Base-by-base conservation (phyloP, 129 eudicot species). In the Artemisia argyi region DNA sequence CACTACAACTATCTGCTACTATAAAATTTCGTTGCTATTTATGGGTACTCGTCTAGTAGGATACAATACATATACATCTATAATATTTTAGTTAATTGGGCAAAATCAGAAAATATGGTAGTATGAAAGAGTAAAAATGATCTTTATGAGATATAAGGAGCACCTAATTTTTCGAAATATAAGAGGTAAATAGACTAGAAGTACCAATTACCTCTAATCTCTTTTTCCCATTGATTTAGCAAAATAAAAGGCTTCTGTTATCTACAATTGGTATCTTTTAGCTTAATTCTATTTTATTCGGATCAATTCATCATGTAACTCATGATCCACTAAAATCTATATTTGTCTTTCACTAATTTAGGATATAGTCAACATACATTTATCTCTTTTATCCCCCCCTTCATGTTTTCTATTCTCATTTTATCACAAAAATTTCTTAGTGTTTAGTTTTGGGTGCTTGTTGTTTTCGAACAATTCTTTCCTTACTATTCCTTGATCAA, bases 331-430 rank as follows among this genome's bases (percentile, higher is more conserved):
- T 49, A 74, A 54, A 8, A 35, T 39, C 19, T 59, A 32, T 72
- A 42, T 71, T 72, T 60, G 11, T 58, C 77, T 63, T 78, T 56
- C 82, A 64, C 61, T 68, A 71, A 64, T 72, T 71, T 71, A 64
- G 77, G 77, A 44, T 46, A 48, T 72, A 72, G 73, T 76, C 80
- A 76, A 76, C 63, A 49, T 64, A 62, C 51, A 39, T 32, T 18
- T 73, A 53, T 61, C 77, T 60, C 60, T 58, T 47, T 66, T 26
- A 16, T 52, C 57, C 15, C 19, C 57, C 68, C 39, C 15, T 16
- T 19, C 58, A 53, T 61, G 59, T 61, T 60, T 60, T n/a, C 26
- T 14, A 47, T 60, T 72, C 76, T 69, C 28, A 1, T 15, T 69
- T 39, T 28, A 48, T 19, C 58, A 56, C 66, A 53, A 65, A 67